phyloP scores from a whole-genome alignment of 768 basidiomycete genomes.

The Pulveroboletus sp. region DNA sequence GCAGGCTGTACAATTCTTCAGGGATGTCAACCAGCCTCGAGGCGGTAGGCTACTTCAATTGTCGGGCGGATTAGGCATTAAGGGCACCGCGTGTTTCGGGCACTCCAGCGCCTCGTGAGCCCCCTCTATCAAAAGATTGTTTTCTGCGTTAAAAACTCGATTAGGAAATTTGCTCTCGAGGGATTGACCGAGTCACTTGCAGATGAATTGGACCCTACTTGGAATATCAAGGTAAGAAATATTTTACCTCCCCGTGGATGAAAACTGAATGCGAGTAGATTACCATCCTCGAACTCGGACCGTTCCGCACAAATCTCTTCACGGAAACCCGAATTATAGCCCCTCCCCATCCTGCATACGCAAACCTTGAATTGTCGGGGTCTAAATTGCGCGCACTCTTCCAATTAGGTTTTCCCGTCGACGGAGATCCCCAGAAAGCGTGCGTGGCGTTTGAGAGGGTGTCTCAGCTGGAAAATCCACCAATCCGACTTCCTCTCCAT shows the following conservation, averaged over 20 bases:
- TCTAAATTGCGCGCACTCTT: slow-evolving; percentile 3
- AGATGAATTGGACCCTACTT: slow-evolving; percentile 8
- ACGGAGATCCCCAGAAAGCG: slow-evolving; percentile 21
- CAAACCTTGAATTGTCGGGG: slow-evolving; percentile 5
- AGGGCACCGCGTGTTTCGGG: slow-evolving; percentile 1
- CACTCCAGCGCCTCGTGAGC: slow-evolving; percentile 28
- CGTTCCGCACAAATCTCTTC: slow-evolving; percentile 7
- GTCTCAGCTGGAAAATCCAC: slow-evolving; percentile 18
- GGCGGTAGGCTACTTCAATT: slow-evolving; percentile 36
- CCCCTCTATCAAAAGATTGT: neutral
- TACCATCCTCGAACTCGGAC: slow-evolving; percentile 22
- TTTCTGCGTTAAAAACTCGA: neutral
- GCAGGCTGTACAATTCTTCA: slow-evolving; percentile 32
- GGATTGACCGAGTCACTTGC: slow-evolving; percentile 22
- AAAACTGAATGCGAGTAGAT: slow-evolving; percentile 5
- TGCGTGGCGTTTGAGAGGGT: slow-evolving; percentile 18
- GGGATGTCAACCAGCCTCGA: slow-evolving; percentile 33
- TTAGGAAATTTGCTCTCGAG: slow-evolving; percentile 26
- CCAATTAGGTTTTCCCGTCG: neutral
- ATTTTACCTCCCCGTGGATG: neutral
- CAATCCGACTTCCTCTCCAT: slow-evolving; percentile 21
- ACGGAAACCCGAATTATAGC: neutral
- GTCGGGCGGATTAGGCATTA: slow-evolving; percentile 26
- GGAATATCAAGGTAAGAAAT: slow-evolving; percentile 19
- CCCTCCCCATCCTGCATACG: slow-evolving; percentile 16